These are phyloP conservation scores for Sphagnum fallax DNA, from an alignment of 228 moss, liverwort and hornwort species.

Conservation along the genomic window DNA sequence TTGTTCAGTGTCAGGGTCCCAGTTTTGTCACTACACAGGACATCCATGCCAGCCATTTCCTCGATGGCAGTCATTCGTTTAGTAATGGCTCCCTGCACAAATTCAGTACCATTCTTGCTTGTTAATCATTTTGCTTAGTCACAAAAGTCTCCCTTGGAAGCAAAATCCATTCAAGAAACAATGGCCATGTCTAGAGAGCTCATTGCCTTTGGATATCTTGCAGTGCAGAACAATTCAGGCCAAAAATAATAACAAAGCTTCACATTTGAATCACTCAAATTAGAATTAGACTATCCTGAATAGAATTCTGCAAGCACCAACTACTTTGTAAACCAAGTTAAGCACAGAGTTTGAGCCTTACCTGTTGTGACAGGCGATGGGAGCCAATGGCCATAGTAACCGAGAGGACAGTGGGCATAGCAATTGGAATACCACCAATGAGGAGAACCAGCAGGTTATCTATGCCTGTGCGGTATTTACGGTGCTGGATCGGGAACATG, in stretches of 20 bases:
- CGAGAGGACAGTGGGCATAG: constrained; percentile 93
- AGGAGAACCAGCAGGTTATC: constrained; percentile 84
- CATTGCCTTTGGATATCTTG: too few relatives aligned
- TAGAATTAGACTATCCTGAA: too few relatives aligned
- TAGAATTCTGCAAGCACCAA: too few relatives aligned
- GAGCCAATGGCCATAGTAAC: constrained; percentile 97
- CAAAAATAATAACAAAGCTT: too few relatives aligned
- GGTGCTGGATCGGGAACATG: constrained; percentile 69
- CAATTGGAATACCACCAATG: constrained; percentile 91
- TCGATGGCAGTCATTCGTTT: constrained; percentile 91
- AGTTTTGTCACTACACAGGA: constrained; percentile 85
- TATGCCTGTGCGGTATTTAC: constrained; percentile 64
- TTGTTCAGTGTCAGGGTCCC: constrained; percentile 86
- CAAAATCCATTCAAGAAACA: not conserved
- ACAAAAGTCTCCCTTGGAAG: not conserved
- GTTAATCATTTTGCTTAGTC: not conserved
- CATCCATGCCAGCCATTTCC: constrained; percentile 96
- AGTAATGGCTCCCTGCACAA: constrained; percentile 71
- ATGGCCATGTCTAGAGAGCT: too few relatives aligned
- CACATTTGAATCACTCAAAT: too few relatives aligned
- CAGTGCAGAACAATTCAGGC: too few relatives aligned
- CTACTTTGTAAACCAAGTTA: too few relatives aligned
- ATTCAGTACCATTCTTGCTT: not conserved
- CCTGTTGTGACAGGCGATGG: constrained; percentile 87
- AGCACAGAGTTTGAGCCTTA: constrained; percentile 1